These are phyloP conservation scores for Brassica incana DNA, from an alignment of 345 rosid species.

Conservation along the genomic window DNA sequence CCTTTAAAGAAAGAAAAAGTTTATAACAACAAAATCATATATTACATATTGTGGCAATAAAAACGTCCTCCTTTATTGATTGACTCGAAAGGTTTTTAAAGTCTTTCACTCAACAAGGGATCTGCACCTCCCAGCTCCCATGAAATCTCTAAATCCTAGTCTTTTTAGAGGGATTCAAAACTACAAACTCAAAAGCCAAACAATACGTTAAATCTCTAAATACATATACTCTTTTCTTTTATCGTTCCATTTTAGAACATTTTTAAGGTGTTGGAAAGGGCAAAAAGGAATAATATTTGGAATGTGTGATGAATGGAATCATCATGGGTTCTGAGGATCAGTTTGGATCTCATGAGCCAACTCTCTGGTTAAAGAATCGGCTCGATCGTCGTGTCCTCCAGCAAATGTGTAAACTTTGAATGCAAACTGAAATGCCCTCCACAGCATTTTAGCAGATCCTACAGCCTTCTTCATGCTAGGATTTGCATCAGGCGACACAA, in stretches of 20 bases:
- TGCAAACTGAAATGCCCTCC: constrained; percentile 93
- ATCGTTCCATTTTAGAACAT: not conserved
- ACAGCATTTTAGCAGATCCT: constrained; percentile 52
- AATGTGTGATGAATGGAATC: not conserved
- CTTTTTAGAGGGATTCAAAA: constrained; percentile 22
- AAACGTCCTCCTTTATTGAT: constrained; percentile 3
- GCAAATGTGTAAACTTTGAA: constrained; percentile 79
- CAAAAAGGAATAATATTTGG: constrained; percentile 23
- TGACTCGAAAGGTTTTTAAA: constrained; percentile 4
- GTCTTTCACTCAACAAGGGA: constrained; percentile 23
- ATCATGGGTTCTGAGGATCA: constrained; percentile 48
- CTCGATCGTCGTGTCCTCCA: constrained; percentile 86
- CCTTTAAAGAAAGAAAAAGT: not conserved
- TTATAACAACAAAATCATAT: constrained; percentile 31
- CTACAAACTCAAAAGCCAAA: constrained; percentile 24
- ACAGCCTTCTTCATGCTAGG: constrained; percentile 40
- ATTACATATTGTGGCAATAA: constrained; percentile 27
- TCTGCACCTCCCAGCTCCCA: constrained; percentile 26
- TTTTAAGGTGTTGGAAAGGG: not conserved
- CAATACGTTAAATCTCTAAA: constrained; percentile 13
- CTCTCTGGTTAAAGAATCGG: constrained; percentile 71
- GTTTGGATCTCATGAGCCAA: constrained; percentile 79
- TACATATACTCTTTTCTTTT: constrained; percentile 13
- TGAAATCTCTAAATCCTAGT: constrained; percentile 24
- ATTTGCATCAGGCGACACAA: constrained; percentile 31